phyloP scores from a whole-genome alignment of 2,329 filamentous ascomycete genomes.

The Zopfia rhizophila region DNA sequence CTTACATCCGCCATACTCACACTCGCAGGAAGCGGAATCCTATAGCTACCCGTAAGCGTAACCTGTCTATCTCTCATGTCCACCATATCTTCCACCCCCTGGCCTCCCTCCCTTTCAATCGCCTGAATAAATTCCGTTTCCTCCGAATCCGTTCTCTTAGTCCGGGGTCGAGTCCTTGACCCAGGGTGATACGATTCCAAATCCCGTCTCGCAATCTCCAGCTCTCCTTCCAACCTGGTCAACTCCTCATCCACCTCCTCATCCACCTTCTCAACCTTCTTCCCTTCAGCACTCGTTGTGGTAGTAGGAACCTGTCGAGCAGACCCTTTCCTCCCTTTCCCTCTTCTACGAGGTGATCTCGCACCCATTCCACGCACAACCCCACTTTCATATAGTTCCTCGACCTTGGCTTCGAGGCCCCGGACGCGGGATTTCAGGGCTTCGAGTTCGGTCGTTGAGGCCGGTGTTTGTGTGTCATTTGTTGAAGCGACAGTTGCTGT shows the following conservation, averaged over 20 bases:
- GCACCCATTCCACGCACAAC: constrained; percentile 3
- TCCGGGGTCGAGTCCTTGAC: constrained; percentile 26
- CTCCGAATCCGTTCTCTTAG: constrained; percentile 33
- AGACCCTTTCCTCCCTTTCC: constrained; percentile 42
- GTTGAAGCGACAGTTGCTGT: constrained; percentile 8
- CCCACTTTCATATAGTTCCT: constrained; percentile 42
- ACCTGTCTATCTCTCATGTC: constrained; percentile 37
- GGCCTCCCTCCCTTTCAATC: too few relatives aligned
- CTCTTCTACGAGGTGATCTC: constrained; percentile 45
- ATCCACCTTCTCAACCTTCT: neutral
- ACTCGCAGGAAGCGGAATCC: constrained; percentile 47
- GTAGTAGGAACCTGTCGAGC: constrained; percentile 33
- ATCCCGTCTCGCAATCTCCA: constrained; percentile 44
- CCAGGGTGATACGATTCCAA: constrained; percentile 36
- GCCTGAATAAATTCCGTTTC: neutral
- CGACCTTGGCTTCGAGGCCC: constrained; percentile 49
- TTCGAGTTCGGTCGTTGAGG: constrained; percentile 41
- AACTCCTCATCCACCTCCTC: constrained; percentile 46
- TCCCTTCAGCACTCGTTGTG: constrained; percentile 1
- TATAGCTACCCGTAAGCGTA: constrained; percentile 47
- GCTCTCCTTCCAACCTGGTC: constrained; percentile 41
- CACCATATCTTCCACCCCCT: neutral
- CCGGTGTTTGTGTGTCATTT: constrained; percentile 7
- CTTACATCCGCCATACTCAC: constrained; percentile 46
- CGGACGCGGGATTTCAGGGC: constrained; percentile 47